A percentile compares a stretch with the other conserved stretches of the same genome.
Evolutionary conservation across 805 yeast genomes (phyloP).

Genomic region (Schwanniomyces pseudopolymorphus): DNA sequence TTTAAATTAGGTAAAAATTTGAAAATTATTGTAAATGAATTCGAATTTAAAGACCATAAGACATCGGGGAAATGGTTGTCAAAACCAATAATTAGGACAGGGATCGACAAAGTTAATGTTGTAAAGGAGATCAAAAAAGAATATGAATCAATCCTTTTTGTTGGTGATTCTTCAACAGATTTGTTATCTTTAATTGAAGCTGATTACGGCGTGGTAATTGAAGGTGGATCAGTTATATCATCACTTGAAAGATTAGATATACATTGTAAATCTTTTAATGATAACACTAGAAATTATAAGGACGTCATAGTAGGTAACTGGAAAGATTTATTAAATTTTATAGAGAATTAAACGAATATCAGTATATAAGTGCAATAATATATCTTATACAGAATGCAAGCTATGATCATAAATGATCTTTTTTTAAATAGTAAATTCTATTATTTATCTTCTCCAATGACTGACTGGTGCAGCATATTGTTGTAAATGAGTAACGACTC

Average conservation of each 20-base stretch:
- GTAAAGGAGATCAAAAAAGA: slow-evolving; percentile 11
- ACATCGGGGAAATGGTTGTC: slow-evolving; percentile 30
- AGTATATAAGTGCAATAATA: background rate
- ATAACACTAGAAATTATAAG: background rate
- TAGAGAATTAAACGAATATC: background rate
- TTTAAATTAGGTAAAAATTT: slow-evolving; percentile 17
- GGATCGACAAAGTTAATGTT: slow-evolving; percentile 46
- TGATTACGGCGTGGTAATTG: slow-evolving; percentile 47
- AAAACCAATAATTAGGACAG: slow-evolving; percentile 43
- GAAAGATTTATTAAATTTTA: slow-evolving; percentile 6
- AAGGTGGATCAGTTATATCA: slow-evolving; percentile 30
- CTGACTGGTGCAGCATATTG: slow-evolving; percentile 18
- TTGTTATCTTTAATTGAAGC: slow-evolving; percentile 48
- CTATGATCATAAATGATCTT: background rate
- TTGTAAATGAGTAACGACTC: slow-evolving; percentile 18
- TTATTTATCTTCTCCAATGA: slow-evolving; percentile 23
- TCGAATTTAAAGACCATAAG: slow-evolving; percentile 31
- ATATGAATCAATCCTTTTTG: slow-evolving; percentile 34
- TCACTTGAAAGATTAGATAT: slow-evolving; percentile 7
- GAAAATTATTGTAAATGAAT: slow-evolving; percentile 50
- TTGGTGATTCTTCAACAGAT: slow-evolving; percentile 68
- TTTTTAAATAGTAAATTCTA: background rate
- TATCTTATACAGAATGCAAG: background rate
- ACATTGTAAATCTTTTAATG: background rate
- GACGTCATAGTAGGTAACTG: slow-evolving; percentile 8